Conservation (phyloP, 106 monocot genomes). For the Posidonia australis region DNA sequence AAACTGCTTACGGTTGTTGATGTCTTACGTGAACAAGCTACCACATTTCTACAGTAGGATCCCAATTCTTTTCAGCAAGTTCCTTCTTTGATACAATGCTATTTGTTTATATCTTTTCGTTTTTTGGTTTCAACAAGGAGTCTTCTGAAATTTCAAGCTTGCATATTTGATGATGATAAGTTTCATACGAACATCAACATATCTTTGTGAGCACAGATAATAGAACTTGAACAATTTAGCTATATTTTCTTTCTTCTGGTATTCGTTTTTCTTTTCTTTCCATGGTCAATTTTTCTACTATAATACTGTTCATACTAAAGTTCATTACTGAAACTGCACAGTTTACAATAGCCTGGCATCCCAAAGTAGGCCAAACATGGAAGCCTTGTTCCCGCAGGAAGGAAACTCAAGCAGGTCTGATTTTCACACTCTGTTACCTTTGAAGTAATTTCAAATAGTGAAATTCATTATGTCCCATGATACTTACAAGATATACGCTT, state of each 20-base stretch:
- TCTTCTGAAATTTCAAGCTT: too few relatives aligned
- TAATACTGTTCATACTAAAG: background rate
- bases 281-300: background rate
- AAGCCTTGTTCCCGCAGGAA: slow-evolving; percentile 53
- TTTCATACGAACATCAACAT: too few relatives aligned
- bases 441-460: background rate
- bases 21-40: too few relatives aligned
- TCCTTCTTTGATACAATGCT: background rate
- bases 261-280: background rate
- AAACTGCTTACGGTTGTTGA: too few relatives aligned
- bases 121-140: too few relatives aligned
- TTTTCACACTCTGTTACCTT: background rate
- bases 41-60: too few relatives aligned
- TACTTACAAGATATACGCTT: background rate
- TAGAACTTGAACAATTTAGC: too few relatives aligned
- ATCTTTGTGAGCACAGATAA: too few relatives aligned
- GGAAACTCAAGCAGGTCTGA: slow-evolving; percentile 45
- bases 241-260: too few relatives aligned
- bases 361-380: slow-evolving; percentile 57
- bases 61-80: background rate
- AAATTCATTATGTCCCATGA: background rate
- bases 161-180: too few relatives aligned
- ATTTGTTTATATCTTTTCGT: too few relatives aligned
- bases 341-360: slow-evolving; percentile 71
- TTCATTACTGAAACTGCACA: slow-evolving; percentile 17